Evolutionary conservation across 2,329 filamentous ascomycete species (phyloP), one percentile per base, ranked within the genome.

Genomic region (Pezicula rhizophila): DNA sequence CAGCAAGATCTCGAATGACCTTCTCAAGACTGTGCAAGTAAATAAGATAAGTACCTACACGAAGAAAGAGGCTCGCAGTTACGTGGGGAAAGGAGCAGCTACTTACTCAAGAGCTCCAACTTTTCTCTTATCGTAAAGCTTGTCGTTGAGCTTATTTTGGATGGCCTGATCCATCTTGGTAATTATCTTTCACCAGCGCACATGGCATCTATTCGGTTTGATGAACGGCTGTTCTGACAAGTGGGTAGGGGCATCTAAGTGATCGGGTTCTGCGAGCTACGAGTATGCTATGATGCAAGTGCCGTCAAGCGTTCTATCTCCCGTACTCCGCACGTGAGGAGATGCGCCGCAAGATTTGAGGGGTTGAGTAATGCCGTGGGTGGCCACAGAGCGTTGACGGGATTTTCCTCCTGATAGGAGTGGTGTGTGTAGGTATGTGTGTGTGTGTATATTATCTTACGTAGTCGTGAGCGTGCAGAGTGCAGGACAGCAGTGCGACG

Each of bases 51-150:
- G 26, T 31, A 45, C 17, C 31, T 14, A 43, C 28, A 15, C 20
- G 31, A 48, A 38, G 45, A 17, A 35, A 33, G 12, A 42, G 23
- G 31, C 23, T 23, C 23, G 6, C 14, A 23, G 42, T 15, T 18
- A 11, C 5, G 2, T 11, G 11, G 15, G 15, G 33, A 40, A 18
- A 38, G 46, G 15, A 39, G n/a, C 12, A 17, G 25, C 14, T 42
- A 43, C 86, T 63, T 83, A 96, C 90, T 99, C 93, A 50, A 99
- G 80, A 60, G 95, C 93, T 56, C 93, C 93, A 64, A 90, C 85
- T 71, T 99, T 99, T 66, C 95, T 83, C 76, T 95, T 96, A 67
- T 99, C 93, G 69, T 99, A 99, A 65, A 97, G 85, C 80, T 96
- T 99, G 73, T 99, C 93, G 67, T 95, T 95, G 66, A 99, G 77